Evolutionary conservation across 139 green algal genomes (phyloP).

Genomic region (Closterium sp.): DNA sequence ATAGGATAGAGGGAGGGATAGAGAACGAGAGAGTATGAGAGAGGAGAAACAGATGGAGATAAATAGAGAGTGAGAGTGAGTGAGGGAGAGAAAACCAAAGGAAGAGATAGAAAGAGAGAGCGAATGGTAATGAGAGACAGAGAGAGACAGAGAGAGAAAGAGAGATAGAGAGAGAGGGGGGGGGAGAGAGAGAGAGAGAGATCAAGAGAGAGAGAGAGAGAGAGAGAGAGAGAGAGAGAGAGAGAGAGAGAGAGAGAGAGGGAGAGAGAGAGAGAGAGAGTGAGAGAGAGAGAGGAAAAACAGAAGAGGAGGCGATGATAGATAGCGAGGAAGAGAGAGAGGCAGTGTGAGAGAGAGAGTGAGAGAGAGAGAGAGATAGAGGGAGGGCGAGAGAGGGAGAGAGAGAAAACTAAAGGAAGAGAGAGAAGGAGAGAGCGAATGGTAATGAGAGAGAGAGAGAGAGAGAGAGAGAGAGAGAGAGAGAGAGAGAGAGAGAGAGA

Average conservation of each 20-base stretch:
- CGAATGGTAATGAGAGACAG: slow-evolving; percentile 11
- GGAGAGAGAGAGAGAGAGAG: too few species aligned
- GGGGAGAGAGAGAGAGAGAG: slow-evolving; percentile 17
- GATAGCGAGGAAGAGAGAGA: too few species aligned
- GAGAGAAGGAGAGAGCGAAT: not conserved
- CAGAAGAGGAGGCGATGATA: too few species aligned
- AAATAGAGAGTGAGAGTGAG: not conserved
- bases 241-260: too few species aligned
- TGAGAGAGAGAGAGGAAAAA: too few species aligned
- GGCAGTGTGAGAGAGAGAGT: slow-evolving; percentile 5
- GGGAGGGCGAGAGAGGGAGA: slow-evolving; percentile 12
- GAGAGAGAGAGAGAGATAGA: slow-evolving; percentile 19
- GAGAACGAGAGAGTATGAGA: not conserved
- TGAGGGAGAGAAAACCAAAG: not conserved
- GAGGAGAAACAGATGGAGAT: not conserved
- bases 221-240: too few species aligned
- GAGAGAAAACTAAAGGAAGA: not conserved
- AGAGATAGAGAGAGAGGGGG: slow-evolving; percentile 27
- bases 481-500: not conserved
- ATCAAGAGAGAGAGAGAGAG: too few species aligned
- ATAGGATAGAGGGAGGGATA: not conserved
- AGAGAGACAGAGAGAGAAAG: slow-evolving; percentile 22
- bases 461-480: not conserved
- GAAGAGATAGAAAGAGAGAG: not conserved
- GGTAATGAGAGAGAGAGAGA: not conserved